Evolutionary conservation across 2,329 filamentous ascomycete species (phyloP).

Genomic region (Daldinia eschscholtzii): DNA sequence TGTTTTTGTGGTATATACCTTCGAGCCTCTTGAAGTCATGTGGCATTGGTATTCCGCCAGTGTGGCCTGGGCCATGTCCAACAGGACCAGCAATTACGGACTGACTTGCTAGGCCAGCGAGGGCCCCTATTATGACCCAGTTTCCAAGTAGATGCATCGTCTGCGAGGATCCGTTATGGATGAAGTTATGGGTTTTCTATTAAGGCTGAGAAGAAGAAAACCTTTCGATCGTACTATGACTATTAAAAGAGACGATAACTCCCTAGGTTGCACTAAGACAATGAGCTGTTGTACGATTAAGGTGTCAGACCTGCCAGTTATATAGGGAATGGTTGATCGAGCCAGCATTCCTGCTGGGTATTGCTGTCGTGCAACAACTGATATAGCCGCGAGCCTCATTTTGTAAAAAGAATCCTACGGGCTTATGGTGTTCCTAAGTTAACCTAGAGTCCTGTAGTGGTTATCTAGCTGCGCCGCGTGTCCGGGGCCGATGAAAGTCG

Average conservation of each 20-base stretch:
- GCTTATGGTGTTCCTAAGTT: constrained; percentile 7
- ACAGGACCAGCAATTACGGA: constrained; percentile 25
- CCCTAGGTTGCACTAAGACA: constrained; percentile 17
- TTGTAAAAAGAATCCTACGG: constrained; percentile 9
- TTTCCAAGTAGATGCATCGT: constrained; percentile 27
- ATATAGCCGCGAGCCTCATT: constrained; percentile 16
- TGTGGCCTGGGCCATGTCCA: not conserved
- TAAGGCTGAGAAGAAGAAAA: constrained; percentile 1
- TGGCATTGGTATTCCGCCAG: constrained; percentile 37
- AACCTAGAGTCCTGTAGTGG: constrained; percentile 2
- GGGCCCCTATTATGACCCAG: constrained; percentile 17
- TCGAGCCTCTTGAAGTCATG: constrained; percentile 32
- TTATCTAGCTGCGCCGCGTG: constrained; percentile 29
- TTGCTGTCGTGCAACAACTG: constrained; percentile 15
- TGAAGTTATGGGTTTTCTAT: constrained; percentile 1
- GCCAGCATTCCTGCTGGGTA: constrained; percentile 11
- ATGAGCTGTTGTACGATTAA: constrained; percentile 6
- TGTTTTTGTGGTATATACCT: constrained; percentile 39
- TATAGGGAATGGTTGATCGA: constrained; percentile 26
- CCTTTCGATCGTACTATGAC: not conserved
- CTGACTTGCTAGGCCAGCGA: constrained; percentile 22
- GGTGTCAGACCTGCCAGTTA: constrained; percentile 26
- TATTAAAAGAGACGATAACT: constrained; percentile 18
- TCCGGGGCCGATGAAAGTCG: constrained; percentile 36
- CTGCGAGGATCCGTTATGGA: not conserved